phyloP scores from a whole-genome alignment of 805 yeast genomes.

The Wickerhamiella vanderwaltii region DNA sequence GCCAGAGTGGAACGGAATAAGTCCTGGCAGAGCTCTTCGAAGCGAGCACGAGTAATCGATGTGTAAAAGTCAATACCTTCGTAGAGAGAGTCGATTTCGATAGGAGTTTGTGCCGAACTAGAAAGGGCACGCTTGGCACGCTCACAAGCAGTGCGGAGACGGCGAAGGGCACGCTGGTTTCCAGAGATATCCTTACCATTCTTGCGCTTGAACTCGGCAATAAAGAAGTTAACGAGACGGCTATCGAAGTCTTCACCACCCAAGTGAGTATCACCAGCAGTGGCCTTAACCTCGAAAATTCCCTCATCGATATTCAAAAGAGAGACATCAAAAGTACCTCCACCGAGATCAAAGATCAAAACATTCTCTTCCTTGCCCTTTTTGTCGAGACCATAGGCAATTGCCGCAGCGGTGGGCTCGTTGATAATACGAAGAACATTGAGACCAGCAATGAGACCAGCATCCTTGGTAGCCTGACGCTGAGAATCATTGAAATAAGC shows the following conservation, averaged over 20 bases:
- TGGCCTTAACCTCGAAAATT: constrained; percentile 92
- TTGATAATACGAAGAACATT: constrained; percentile 89
- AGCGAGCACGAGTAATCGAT: constrained; percentile 92
- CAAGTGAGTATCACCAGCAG: constrained; percentile 82
- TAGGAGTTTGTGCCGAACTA: constrained; percentile 86
- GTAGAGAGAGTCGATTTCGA: constrained; percentile 85
- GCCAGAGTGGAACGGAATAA: constrained; percentile 86
- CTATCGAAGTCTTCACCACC: constrained; percentile 99
- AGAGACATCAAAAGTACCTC: constrained; percentile 98
- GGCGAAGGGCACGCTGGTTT: constrained; percentile 96
- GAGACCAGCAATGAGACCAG: constrained; percentile 92
- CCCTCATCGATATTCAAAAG: constrained; percentile 88
- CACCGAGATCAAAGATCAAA: constrained; percentile 91
- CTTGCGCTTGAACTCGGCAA: constrained; percentile 94
- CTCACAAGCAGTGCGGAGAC: constrained; percentile 98
- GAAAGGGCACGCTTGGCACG: constrained; percentile 98
- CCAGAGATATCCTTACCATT: constrained; percentile 85
- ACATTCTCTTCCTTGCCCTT: constrained; percentile 76
- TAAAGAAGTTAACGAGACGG: constrained; percentile 89
- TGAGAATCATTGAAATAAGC: constrained; percentile 97
- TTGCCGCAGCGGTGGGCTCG: constrained; percentile 98
- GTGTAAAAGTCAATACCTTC: constrained; percentile 97
- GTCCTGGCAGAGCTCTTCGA: constrained; percentile 91
- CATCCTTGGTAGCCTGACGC: constrained; percentile 97
- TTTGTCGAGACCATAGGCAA: constrained; percentile 84